Evolutionary conservation across 1,284 basidiomycete genomes (phyloP), one percentile per base, ranked within the genome.

Genomic region (Cutaneotrichosporon sp.): DNA sequence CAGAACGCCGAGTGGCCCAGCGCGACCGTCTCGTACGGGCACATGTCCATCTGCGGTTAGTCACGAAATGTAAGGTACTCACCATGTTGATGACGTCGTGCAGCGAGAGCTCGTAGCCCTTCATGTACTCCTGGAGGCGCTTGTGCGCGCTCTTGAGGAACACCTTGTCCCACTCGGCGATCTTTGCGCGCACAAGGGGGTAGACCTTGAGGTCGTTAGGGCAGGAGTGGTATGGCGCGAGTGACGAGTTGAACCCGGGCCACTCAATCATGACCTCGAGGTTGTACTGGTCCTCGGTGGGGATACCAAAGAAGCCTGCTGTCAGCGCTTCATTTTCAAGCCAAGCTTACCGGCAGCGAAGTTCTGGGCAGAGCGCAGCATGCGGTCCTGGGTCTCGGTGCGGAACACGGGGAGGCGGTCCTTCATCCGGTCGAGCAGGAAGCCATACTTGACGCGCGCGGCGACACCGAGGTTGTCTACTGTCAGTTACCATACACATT

Each of bases 71-170:
- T 1, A 22, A 56, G 31, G 36, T 8, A 62, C 67, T 56, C 59
- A 73, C 71, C 62, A 74, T 69, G 56, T 80, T 71, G 57, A 74
- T 72, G 2, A 90, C 82, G 72, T 95, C 91, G 69, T 88, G 86
- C 49, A 88, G 84, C 9, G 83, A 84, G 49, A 95, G 76, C 10
- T 87, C 82, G 64, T 88, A 88, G 0, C 91, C 92, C 4, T 83
- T 69, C 52, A 89, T 73, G 68, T 86, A 79, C 18, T 81, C 79
- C 64, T 87, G 83, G 8, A 95, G 76, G n/a, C 92, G 84, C 61
- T 83, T 80, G 38, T 81, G 81, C 0, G 92, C 90, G 55, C 86
- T 82, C 59, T 84, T 81, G 42, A 96, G 85, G 78, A 92, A 96
- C 4, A 87, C 85, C 0, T 78, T 73, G 1, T 87, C 84, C 91